Base-by-base conservation (phyloP, 192 early-diverging fungal genomes). In the Rhizoclosmatium globosum region DNA sequence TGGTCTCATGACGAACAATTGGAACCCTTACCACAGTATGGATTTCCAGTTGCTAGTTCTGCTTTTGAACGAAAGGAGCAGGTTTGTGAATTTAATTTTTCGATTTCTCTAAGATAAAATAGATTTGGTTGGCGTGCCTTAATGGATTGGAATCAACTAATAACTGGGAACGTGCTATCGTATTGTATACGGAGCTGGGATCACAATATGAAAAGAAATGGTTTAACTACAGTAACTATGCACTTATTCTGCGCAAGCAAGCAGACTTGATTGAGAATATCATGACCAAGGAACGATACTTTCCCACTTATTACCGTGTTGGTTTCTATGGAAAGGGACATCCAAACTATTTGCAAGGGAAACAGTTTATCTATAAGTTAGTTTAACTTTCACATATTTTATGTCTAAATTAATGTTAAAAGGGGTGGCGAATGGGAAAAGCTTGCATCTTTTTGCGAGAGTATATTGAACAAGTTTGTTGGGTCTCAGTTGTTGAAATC, bases 151-250 rank as follows among this genome's bases (percentile, higher is more conserved):
- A 92, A 44, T 79, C 82, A 17, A 91, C 92, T 21, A 84, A 79
- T 42, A 87, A 92, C 3, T 94, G 93, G 93, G 93, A 94, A 77
- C 73, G 91, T 2, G 91, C 91, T n/a, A 82, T 93, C 47, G 87
- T 87, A 17, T 56, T 93, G 4, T 92, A 90, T 77, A 83, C 87
- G 39, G 92, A 94, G 75, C 80, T 94, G 17, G 83, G 68, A 4
- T 69, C 78, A 3, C 84, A 92, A 48, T 94, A 92, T 61, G 92
- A 91, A 70, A 76, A 71, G 23, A 80, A 80, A 3, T 88, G 81
- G 70, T 82, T 68, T 21, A 87, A 92, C 74, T 94, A 90, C 62
- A 44, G 17, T 41, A 87, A 88, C 31, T 67, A 90, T 43, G 83
- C 88, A n/a, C 84, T 87, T 2, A 83, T 91, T 13, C 79, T 91